Percentiles rank a stretch among this genome's conserved stretches.
These are phyloP conservation scores for Serendipita sp. DNA, from an alignment of 1,284 basidiomycete genomes.

Conservation along the genomic window DNA sequence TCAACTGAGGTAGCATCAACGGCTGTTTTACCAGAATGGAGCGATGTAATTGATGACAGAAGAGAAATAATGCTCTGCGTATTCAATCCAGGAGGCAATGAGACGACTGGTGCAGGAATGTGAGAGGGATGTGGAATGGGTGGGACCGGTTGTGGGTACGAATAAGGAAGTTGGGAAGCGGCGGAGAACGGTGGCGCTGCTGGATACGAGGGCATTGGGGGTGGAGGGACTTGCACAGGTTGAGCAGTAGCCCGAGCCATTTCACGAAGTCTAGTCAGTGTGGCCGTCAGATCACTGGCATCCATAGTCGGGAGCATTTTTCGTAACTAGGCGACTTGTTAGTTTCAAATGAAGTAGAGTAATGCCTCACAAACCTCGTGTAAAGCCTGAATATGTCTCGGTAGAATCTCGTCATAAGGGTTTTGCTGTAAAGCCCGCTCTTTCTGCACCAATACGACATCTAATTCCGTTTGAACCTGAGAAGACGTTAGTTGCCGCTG, in stretches of 20 bases:
- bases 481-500: slow-evolving; percentile 41
- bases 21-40: background rate
- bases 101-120: slow-evolving; percentile 17
- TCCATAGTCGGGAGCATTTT: slow-evolving; percentile 43
- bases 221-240: slow-evolving; percentile 25
- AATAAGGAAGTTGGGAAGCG: slow-evolving; percentile 9
- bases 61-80: slow-evolving; percentile 3
- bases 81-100: slow-evolving; percentile 10
- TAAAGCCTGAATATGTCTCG: slow-evolving; percentile 51
- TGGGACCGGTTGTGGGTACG: slow-evolving; percentile 14
- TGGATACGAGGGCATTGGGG: slow-evolving; percentile 18
- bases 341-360: slow-evolving; percentile 1
- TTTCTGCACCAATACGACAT: slow-evolving; percentile 62
- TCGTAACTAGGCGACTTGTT: background rate
- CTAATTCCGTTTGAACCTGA: slow-evolving; percentile 68
- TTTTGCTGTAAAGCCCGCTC: slow-evolving; percentile 51
- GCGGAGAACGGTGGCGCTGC: slow-evolving; percentile 12
- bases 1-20: slow-evolving; percentile 3
- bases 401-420: slow-evolving; percentile 49
- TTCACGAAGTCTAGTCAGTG: slow-evolving; percentile 59
- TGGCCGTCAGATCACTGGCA: slow-evolving; percentile 65
- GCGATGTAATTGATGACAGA: slow-evolving; percentile 2
- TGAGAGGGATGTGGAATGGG: slow-evolving; percentile 13
- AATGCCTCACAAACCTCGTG: slow-evolving; percentile 45
- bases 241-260: slow-evolving; percentile 32